Evolutionary conservation across 805 yeast genomes (phyloP).

Genomic region (Komagataella pastoris): DNA sequence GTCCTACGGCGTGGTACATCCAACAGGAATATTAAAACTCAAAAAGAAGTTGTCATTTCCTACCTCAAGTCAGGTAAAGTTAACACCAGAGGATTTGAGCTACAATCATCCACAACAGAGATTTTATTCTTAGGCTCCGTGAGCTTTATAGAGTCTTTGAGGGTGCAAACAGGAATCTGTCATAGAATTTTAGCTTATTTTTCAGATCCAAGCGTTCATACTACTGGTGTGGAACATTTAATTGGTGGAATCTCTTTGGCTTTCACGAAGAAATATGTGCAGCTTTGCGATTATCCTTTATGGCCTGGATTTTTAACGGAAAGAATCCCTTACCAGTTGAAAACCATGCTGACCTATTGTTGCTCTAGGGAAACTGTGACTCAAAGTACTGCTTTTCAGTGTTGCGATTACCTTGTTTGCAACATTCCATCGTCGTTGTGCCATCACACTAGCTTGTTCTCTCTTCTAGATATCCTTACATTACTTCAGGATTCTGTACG

Average conservation of each 20-base stretch:
- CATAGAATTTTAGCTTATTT: constrained; percentile 66
- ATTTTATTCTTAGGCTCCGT: constrained; percentile 82
- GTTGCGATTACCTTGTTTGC: constrained; percentile 55
- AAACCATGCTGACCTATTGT: constrained; percentile 50
- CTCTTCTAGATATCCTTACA: constrained; percentile 70
- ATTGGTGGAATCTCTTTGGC: constrained; percentile 53
- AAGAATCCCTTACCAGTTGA: constrained; percentile 54
- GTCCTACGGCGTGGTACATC: constrained; percentile 85
- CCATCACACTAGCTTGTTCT: constrained; percentile 56
- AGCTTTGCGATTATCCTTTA: constrained; percentile 36
- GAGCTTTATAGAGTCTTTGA: constrained; percentile 59
- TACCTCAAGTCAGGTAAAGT: constrained; percentile 18
- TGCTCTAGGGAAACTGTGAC: constrained; percentile 67
- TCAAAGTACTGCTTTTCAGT: constrained; percentile 68
- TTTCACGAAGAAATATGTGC: constrained; percentile 43
- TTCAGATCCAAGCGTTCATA: constrained; percentile 71
- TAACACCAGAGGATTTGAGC: constrained; percentile 26
- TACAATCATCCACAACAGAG: constrained; percentile 52
- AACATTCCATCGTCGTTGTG: constrained; percentile 71
- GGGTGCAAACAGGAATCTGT: constrained; percentile 74
- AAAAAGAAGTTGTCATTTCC: constrained; percentile 36
- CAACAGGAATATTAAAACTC: constrained; percentile 64
- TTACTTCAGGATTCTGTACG: constrained; percentile 66
- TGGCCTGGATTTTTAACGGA: constrained; percentile 42
- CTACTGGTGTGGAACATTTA: constrained; percentile 53